Evolutionary conservation across 176 grass and related monocot species (phyloP), one percentile per base, ranked within the genome.

Genomic region (Hordeum vulgare): DNA sequence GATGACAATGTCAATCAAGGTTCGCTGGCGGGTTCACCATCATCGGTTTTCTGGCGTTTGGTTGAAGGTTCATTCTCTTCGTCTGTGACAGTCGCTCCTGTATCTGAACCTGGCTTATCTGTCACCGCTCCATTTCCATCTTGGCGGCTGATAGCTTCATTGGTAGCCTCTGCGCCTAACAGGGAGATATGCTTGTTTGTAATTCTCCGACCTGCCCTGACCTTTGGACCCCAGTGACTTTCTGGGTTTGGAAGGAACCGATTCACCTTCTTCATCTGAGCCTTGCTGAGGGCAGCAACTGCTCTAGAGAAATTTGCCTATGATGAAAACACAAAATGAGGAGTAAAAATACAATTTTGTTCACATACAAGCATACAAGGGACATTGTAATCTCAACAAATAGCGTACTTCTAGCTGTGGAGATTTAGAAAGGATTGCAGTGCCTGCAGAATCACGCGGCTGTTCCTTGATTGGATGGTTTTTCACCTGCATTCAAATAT

Each of bases 391-490:
- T 39, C 18, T 67, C 51, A 69, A 61, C n/a, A 65, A 36, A 69
- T 28, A 75, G 11, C 83, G 79, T 92, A 98, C 96, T 84, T 90
- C 91, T 23, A 99, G 31, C 12, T 80, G 81, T 14, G 96, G 85
- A 20, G 89, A 69, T 81, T 99, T 96, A 28, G 91, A 85, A 74
- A 99, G 91, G 59, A 99, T 99, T 3, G 75, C 91, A 0, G 89
- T 90, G 78, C 91, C 93, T 9, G 91, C 54, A 47, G 87, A 79
- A 74, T 96, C 87, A 61, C 36, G 77, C 42, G 85, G 85, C 66
- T 94, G 96, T 74, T 92, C 85, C 73, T 96, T 99, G 37, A 96
- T 88, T 23, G 96, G 96, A 90, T 99, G 96, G 40, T 94, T 94
- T 84, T 96, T 99, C 58, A 97, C 94, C 94, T 97, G 76, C 31